A percentile compares a stretch with the other conserved stretches of the same genome.
Evolutionary conservation across 805 yeast genomes (phyloP).

Genomic region (Myxozyma neglecta): DNA sequence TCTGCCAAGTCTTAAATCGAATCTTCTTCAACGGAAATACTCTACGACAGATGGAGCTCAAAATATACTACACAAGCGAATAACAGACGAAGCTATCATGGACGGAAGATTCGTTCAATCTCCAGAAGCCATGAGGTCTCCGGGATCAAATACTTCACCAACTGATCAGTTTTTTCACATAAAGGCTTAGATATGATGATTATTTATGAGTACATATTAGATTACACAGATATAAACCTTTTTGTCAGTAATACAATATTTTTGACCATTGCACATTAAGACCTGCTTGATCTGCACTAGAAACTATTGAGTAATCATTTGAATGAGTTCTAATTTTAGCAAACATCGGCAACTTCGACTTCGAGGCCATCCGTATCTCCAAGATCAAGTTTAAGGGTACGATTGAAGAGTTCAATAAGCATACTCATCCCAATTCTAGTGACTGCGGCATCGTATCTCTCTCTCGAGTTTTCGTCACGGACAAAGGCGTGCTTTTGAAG

Average conservation of each 20-base stretch:
- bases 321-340: conserved; percentile 43
- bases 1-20: conserved; percentile 34
- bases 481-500: conserved; percentile 70
- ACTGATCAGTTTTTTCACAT: conserved; percentile 9
- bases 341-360: conserved; percentile 59
- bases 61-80: conserved; percentile 7
- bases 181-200: not conserved
- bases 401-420: conserved; percentile 67
- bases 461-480: conserved; percentile 75
- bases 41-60: conserved; percentile 2
- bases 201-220: not conserved
- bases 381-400: conserved; percentile 63
- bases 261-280: not conserved
- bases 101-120: conserved; percentile 26
- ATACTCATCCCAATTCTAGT: conserved; percentile 67
- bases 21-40: conserved; percentile 2
- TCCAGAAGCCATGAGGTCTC: conserved; percentile 26
- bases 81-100: conserved; percentile 25
- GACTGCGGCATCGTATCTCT: conserved; percentile 78
- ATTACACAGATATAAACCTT: not conserved
- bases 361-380: conserved; percentile 61
- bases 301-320: not conserved
- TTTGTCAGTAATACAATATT: not conserved
- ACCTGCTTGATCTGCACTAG: not conserved
- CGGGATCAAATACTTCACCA: conserved; percentile 10